Base-by-base conservation (phyloP, 371 early-diverging fungal species). In the Lichtheimia ramosa region DNA sequence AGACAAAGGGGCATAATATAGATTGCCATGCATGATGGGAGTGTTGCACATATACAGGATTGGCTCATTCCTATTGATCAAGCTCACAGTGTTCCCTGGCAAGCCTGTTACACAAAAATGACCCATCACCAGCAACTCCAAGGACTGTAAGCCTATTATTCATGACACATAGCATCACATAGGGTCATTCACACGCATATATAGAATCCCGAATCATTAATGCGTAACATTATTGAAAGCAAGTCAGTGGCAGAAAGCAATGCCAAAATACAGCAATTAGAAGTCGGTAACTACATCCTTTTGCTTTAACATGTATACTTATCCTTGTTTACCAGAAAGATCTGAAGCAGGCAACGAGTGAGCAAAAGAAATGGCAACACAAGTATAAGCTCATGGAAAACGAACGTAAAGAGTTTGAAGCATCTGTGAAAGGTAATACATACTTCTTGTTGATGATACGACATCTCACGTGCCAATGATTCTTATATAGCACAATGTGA, bases 331-430 rank as follows among this genome's bases (percentile, higher is more conserved):
- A 24, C 7, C 46, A 56, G 57, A 46, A 43, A 46, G 52, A 57
- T 24, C 42, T 57, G 6, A 56, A 53, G 46, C 54, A 61, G 41
- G 55, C 55, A 2, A 55, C 27, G 5, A 8, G 48, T 39, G 61
- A 61, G 18, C 49, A 54, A 42, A 46, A 61, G 23, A 48, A 50
- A 42, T 66, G 63, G 51, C 51, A 70, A 15, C 77, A 77, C 46
- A 63, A 70, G 51, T 68, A 48, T 51, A 27, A 59, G 25, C 46
- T 77, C 43, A 54, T 74, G 52, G 74, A 67, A 58, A 77, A 71
- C 50, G 77, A 77, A 55, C 54, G 71, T 18, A 48, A 57, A 14
- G 51, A 67, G 46, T 77, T 63, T 58, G 74, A 77, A 60, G 16
- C 54, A 6, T 54, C 63, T 15, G 57, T 74, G 1, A 62, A 58